Evolutionary conservation across 306 rosid genomes (phyloP).

Genomic region (Mimosa pudica): DNA sequence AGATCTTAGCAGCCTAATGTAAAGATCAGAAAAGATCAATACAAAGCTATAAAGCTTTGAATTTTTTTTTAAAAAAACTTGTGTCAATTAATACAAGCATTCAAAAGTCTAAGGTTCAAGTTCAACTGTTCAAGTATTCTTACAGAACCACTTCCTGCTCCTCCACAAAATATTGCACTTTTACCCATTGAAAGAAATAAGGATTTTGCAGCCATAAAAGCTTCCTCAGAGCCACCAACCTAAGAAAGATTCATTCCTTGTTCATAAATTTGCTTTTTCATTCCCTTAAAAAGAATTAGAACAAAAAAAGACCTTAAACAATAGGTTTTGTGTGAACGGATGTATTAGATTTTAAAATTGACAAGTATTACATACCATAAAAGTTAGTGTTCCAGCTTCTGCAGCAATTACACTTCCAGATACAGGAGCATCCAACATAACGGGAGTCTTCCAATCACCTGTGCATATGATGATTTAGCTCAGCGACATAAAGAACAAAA

Average conservation of each 20-base stretch:
- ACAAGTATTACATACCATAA: conserved; percentile 62
- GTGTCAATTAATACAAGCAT: not conserved
- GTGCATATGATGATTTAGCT: conserved; percentile 35
- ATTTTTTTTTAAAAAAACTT: too few relatives aligned
- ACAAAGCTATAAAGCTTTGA: not conserved
- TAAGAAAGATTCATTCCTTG: conserved; percentile 43
- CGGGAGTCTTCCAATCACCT: conserved; percentile 62
- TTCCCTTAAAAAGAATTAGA: not conserved
- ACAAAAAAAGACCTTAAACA: not conserved
- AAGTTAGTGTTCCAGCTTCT: conserved; percentile 88
- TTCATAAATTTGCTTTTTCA: conserved; percentile 14
- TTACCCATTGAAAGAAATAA: conserved; percentile 81
- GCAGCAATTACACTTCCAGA: conserved; percentile 97
- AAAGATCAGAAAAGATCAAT: conserved; percentile 33
- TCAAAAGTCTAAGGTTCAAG: not conserved
- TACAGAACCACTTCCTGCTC: conserved; percentile 95
- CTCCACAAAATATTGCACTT: conserved; percentile 79
- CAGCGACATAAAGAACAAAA: not conserved
- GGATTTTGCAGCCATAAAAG: conserved; percentile 66
- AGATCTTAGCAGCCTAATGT: conserved; percentile 87
- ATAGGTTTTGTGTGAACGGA: conserved; percentile 3
- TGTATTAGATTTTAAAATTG: not conserved
- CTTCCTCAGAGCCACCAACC: conserved; percentile 95
- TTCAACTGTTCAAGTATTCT: conserved; percentile 42
- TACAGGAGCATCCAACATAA: conserved; percentile 93